These are phyloP conservation scores for Fusarium solani-melongenae DNA, from an alignment of 2,329 filamentous ascomycete species.

Conservation along the genomic window DNA sequence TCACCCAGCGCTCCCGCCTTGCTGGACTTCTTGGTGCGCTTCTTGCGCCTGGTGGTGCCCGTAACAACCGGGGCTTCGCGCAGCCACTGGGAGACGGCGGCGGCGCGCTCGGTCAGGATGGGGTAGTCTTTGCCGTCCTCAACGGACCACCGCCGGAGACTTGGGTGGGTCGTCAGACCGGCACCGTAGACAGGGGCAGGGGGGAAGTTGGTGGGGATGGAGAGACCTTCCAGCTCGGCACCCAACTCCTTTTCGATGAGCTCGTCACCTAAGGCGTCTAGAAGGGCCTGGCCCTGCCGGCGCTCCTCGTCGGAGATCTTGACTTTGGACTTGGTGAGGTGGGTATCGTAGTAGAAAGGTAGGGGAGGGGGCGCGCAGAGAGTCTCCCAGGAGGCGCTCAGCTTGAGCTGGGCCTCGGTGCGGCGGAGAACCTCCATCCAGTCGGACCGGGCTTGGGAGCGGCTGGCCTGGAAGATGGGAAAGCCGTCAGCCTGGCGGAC, in stretches of 20 bases:
- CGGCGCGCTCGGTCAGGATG: constrained; percentile 75
- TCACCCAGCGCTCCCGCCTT: constrained; percentile 17
- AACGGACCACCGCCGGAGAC: constrained; percentile 68
- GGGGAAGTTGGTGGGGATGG: neutral
- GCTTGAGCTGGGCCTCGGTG: constrained; percentile 75
- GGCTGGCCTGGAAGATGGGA: constrained; percentile 79
- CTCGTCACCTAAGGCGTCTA: constrained; percentile 75
- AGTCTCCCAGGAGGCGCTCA: constrained; percentile 74
- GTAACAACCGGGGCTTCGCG: constrained; percentile 62
- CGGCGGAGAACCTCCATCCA: constrained; percentile 81
- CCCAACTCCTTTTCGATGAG: constrained; percentile 70
- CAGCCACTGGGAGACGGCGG: constrained; percentile 77
- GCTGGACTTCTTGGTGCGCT: constrained; percentile 42
- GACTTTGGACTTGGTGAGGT: neutral
- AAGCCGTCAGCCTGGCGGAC: constrained; percentile 81
- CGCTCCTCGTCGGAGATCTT: constrained; percentile 60
- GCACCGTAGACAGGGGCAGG: neutral
- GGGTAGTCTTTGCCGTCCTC: constrained; percentile 77
- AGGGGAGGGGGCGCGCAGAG: constrained; percentile 73
- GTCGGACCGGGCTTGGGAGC: constrained; percentile 78
- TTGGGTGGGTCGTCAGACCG: neutral
- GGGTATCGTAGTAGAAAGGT: constrained; percentile 45
- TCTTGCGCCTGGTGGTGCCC: constrained; percentile 54
- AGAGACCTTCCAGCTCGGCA: constrained; percentile 57
- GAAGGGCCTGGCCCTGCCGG: constrained; percentile 72